These are phyloP conservation scores for Sphaerobolus stellatus DNA, from an alignment of 1,284 basidiomycete species.

Conservation along the genomic window DNA sequence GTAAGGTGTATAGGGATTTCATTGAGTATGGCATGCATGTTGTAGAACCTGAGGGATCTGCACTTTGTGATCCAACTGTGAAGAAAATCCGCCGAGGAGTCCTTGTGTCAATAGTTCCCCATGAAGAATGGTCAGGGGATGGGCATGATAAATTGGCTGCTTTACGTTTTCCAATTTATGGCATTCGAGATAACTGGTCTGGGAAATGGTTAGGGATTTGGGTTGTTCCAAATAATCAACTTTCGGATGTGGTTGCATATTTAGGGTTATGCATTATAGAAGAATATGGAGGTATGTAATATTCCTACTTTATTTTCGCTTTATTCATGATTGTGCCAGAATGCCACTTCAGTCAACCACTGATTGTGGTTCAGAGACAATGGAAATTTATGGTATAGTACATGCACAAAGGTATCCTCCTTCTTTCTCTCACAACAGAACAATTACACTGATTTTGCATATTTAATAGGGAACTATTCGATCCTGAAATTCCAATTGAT, in stretches of 20 bases:
- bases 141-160: constrained; percentile 37
- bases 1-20: no score
- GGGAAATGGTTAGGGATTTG: constrained; percentile 33
- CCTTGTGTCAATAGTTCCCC: no score
- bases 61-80: no score
- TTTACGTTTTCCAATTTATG: constrained; percentile 38
- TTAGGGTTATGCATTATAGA: constrained; percentile 31
- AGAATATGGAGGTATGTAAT: constrained; percentile 29
- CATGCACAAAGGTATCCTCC: constrained; percentile 31
- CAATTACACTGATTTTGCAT: constrained; percentile 1
- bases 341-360: constrained; percentile 36
- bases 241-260: constrained; percentile 28
- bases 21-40: no score
- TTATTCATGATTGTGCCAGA: constrained; percentile 20
- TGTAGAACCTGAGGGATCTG: no score
- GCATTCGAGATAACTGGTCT: no score
- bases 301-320: background rate
- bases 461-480: constrained; percentile 23
- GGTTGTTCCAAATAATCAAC: constrained; percentile 38
- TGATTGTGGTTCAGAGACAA: constrained; percentile 37
- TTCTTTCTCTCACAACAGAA: no score
- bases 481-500: constrained; percentile 20
- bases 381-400: constrained; percentile 27
- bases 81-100: no score
- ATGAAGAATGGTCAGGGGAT: constrained; percentile 37